Percentiles rank a stretch among this genome's conserved stretches.
phyloP scores from a whole-genome alignment of 2,329 filamentous ascomycete species.

The Penicillium rolfsii region DNA sequence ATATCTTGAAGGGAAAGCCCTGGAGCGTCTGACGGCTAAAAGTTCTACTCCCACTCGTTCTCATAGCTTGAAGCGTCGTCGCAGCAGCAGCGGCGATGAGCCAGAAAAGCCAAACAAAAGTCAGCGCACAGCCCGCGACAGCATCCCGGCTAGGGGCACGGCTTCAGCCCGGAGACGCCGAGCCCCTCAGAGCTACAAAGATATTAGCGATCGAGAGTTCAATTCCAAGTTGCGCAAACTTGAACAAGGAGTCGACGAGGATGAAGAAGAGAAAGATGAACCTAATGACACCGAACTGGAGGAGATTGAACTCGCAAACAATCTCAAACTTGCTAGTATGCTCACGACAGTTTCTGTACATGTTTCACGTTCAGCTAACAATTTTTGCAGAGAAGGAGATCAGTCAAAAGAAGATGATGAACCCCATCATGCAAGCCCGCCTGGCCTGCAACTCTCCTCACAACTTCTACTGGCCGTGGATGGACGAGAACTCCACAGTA shows the following conservation, averaged over 20 bases:
- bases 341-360: conserved; percentile 18
- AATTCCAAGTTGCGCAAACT: conserved; percentile 66
- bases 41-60: conserved; percentile 43
- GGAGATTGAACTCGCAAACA: conserved; percentile 67
- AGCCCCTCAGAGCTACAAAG: conserved; percentile 61
- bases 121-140: conserved; percentile 71
- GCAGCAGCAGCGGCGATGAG: conserved; percentile 45
- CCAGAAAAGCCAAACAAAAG: conserved; percentile 66
- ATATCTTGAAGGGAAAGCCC: conserved; percentile 56
- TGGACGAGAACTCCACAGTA: conserved; percentile 60
- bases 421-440: conserved; percentile 87
- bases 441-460: conserved; percentile 92
- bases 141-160: conserved; percentile 65
- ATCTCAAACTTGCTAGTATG: conserved; percentile 75
- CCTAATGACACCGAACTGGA: conserved; percentile 56
- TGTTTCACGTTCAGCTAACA: conserved; percentile 35
- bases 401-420: conserved; percentile 87
- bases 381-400: conserved; percentile 71
- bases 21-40: conserved; percentile 51
- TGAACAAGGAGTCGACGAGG: conserved; percentile 61
- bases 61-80: conserved; percentile 62
- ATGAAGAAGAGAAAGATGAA: conserved; percentile 57
- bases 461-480: conserved; percentile 95
- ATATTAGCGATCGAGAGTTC: conserved; percentile 81
- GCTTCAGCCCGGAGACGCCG: conserved; percentile 57